Conservation (phyloP, 2,329 filamentous ascomycete genomes). For the Periconia digitata region DNA sequence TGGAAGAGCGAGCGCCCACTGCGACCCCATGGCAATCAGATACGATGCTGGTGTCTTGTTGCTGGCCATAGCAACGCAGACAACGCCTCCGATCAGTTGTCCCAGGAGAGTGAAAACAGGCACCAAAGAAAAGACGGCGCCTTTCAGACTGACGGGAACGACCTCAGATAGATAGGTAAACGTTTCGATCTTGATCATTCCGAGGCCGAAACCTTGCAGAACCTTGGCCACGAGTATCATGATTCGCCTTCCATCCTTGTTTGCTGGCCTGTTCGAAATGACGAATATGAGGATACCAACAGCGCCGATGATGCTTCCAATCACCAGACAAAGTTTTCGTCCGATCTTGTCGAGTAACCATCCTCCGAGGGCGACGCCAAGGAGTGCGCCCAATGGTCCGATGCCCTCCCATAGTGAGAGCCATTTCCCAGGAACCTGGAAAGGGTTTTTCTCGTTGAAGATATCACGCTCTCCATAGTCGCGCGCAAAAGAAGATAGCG, state of each 20-base stretch:
- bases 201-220: conserved; percentile 46
- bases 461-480: conserved; percentile 49
- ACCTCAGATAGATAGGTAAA: conserved; percentile 53
- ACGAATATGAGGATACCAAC: conserved; percentile 42
- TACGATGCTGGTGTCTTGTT: conserved; percentile 29
- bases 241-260: conserved; percentile 33
- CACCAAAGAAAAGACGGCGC: conserved; percentile 47
- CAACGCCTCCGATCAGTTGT: conserved; percentile 47
- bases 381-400: conserved; percentile 42
- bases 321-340: conserved; percentile 39
- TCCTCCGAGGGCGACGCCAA: conserved; percentile 44
- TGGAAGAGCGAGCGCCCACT: conserved; percentile 43
- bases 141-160: conserved; percentile 46
- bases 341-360: conserved; percentile 46
- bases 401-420: conserved; percentile 50
- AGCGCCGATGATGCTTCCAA: conserved; percentile 43
- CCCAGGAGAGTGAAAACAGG: conserved; percentile 50
- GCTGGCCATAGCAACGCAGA: conserved; percentile 38
- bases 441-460: conserved; percentile 4
- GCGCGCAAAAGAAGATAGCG: conserved; percentile 5
- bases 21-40: conserved; percentile 41
- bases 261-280: conserved; percentile 31
- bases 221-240: conserved; percentile 49
- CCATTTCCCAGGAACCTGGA: conserved; percentile 47
- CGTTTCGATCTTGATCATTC: conserved; percentile 45